These are phyloP conservation scores for Gonium pectorale DNA, from an alignment of 139 green algal species.

Conservation along the genomic window DNA sequence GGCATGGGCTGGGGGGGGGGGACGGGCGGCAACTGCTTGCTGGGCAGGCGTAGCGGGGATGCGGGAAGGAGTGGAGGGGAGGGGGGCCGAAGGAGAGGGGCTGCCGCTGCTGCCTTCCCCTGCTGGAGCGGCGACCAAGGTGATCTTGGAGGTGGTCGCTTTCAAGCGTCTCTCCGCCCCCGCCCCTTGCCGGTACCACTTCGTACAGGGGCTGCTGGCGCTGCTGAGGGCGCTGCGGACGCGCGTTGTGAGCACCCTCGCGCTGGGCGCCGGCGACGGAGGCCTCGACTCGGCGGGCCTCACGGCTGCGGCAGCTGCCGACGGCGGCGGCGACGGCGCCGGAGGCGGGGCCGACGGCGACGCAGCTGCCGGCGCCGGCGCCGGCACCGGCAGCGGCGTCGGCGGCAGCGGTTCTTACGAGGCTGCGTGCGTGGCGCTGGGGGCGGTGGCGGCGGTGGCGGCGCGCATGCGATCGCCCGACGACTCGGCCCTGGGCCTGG, in stretches of 20 bases:
- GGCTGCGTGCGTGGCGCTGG: slow-evolving; percentile 4
- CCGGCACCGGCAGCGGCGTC: not conserved
- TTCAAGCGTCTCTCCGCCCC: not conserved
- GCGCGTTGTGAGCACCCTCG: not conserved
- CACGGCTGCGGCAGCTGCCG: not conserved
- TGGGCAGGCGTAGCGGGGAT: too few species aligned
- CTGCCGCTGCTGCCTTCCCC: too few species aligned
- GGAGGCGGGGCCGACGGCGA: not conserved
- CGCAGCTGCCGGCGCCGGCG: not conserved
- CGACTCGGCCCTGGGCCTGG: not conserved
- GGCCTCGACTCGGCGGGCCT: too few species aligned
- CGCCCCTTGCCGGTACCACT: not conserved
- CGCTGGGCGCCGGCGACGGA: not conserved
- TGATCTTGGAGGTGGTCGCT: too few species aligned
- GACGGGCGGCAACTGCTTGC: too few species aligned
- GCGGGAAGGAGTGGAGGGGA: not conserved
- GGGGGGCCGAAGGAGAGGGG: not conserved
- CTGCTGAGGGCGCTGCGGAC: slow-evolving; percentile 14
- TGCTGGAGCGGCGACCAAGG: too few species aligned
- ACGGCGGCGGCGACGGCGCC: not conserved
- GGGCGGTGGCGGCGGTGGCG: slow-evolving; percentile 22
- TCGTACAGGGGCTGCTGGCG: slow-evolving; percentile 4
- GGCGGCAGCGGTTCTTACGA: not conserved
- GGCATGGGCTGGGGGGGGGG: too few species aligned
- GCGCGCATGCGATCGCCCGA: not conserved